Conservation (phyloP, 352 stramenopile genomes). For the Pythium plurisporium region DNA sequence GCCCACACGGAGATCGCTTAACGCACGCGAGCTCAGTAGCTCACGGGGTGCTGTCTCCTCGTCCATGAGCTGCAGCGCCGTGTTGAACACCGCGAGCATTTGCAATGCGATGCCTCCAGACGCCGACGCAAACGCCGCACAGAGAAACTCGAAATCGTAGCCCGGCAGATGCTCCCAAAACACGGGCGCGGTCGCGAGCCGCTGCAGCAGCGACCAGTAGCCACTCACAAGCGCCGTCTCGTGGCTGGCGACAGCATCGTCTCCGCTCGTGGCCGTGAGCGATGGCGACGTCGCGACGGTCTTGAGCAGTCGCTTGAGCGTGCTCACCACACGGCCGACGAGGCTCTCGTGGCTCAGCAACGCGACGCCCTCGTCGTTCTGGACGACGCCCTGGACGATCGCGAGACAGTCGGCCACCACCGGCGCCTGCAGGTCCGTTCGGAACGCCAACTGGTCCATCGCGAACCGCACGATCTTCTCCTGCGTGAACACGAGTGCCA, state of each 20-base stretch:
- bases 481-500: constrained; percentile 58
- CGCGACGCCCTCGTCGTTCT: constrained; percentile 42
- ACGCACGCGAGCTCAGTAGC: constrained; percentile 46
- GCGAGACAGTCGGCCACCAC: constrained; percentile 42
- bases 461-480: constrained; percentile 55
- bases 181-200: constrained; percentile 25
- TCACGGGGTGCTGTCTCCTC: constrained; percentile 33
- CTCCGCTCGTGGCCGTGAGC: no score
- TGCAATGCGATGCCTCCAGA: constrained; percentile 30
- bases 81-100: constrained; percentile 53
- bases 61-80: constrained; percentile 50
- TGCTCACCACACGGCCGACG: constrained; percentile 40
- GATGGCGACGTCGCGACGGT: not conserved
- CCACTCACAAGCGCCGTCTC: constrained; percentile 20
- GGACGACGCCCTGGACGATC: constrained; percentile 40
- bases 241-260: no score
- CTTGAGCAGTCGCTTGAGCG: constrained; percentile 36
- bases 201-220: constrained; percentile 44
- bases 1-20: constrained; percentile 53
- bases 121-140: constrained; percentile 42
- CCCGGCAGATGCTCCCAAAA: constrained; percentile 48
- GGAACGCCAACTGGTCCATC: constrained; percentile 41
- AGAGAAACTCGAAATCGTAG: constrained; percentile 70
- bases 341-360: constrained; percentile 28
- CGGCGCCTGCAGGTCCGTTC: constrained; percentile 3